Evolutionary conservation across 176 grass and related monocot genomes (phyloP).

Genomic region (Cenchrus purpureus): DNA sequence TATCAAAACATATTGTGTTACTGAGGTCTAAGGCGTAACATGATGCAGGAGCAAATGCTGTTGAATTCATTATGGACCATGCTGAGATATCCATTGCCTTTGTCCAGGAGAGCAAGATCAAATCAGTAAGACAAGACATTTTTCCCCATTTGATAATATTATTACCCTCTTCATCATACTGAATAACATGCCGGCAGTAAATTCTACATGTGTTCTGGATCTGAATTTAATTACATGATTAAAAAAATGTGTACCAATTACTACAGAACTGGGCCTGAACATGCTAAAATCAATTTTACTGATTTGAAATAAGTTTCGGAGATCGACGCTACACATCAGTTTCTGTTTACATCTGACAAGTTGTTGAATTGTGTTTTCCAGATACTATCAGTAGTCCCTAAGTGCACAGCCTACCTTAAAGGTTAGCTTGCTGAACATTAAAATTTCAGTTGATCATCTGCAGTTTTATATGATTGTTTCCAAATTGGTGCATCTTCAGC

Average conservation of each 20-base stretch:
- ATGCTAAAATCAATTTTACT: not conserved
- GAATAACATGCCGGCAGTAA: not conserved
- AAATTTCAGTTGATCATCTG: not conserved
- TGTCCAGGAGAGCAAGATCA: conserved; percentile 87
- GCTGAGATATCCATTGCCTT: conserved; percentile 95
- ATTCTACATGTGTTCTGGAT: not conserved
- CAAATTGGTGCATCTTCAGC: conserved; percentile 49
- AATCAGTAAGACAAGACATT: conserved; percentile 69
- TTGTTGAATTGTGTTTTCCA: conserved; percentile 28
- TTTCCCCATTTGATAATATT: not conserved
- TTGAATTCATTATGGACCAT: conserved; percentile 86
- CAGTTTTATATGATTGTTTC: conserved; percentile 4
- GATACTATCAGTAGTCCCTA: conserved; percentile 26
- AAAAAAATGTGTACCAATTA: too few species aligned
- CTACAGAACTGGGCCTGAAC: not conserved
- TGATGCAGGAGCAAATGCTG: conserved; percentile 87
- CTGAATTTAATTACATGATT: not conserved
- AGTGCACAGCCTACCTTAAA: conserved; percentile 50
- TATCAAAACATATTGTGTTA: not conserved
- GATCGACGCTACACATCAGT: not conserved
- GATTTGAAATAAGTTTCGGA: not conserved
- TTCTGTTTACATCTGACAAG: conserved; percentile 16
- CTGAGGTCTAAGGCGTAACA: not conserved
- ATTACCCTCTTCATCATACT: not conserved
- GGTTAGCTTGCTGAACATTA: conserved; percentile 25